Base-by-base conservation (phyloP, 768 basidiomycete species). In the Xerocomus spinulosus region DNA sequence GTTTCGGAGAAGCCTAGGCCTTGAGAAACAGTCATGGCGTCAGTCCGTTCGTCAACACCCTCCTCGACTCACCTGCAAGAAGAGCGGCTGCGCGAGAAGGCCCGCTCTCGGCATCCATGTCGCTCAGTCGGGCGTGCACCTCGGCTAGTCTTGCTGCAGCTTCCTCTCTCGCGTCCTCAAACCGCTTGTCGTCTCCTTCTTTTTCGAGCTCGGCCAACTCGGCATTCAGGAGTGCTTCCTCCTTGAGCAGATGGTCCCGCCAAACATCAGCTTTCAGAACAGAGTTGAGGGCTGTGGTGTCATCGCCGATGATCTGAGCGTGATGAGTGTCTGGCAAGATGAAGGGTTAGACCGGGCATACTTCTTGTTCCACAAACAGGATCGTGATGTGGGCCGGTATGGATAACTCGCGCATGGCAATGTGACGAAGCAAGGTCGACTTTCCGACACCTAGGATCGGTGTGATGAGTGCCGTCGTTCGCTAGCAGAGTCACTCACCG, bases 241-340 rank as follows among this genome's bases (percentile, higher is more conserved):
- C 92, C 46, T 83, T 86, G 42, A 96, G 69, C 15, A 97, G 74
- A 54, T 91, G 87, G 60, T 95, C 93, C 63, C 95, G 78, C 92
- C 96, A 98, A 26, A 99, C 96, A 63, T 99, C 96, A n/a, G 96
- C 96, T 66, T 94, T 92, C n/a, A 99, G 76, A 18, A 99, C 96
- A 1, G 94, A 93, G 18, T 93, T 88, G 35, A 99, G 75, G 3
- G 96, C 96, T 2, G 74, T 72, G 0, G 93, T 98, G 55, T 94
- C 93, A 65, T 98, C 95, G 26, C 95, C 96, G 46, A 92, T 64
- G 55, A 97, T 87, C 89, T 93, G 33, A 2, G 36, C 9, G 8
- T 2, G 23, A 20, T 60, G 12, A 44, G 14, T 15, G 1, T 21
- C 29, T 37, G 18, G 23, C 29, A n/a, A 32, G 9, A n/a, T 26